phyloP scores from a whole-genome alignment of 495 filamentous ascomycete species.

The Penicillium longicatenatum region DNA sequence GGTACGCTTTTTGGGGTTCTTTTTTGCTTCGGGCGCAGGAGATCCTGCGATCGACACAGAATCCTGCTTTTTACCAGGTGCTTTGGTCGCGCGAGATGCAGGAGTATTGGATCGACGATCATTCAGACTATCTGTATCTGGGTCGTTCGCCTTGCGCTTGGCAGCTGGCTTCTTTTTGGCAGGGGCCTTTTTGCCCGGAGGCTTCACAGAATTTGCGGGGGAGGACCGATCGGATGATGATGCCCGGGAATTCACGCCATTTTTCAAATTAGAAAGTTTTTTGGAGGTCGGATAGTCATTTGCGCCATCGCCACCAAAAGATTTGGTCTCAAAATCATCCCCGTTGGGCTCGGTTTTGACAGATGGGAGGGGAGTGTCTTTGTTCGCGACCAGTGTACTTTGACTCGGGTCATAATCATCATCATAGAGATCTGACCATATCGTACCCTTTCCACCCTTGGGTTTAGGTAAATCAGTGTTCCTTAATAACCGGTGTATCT shows the following conservation, averaged over 20 bases:
- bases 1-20: slow-evolving; percentile 27
- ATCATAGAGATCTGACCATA: slow-evolving; percentile 44
- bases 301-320: slow-evolving; percentile 32
- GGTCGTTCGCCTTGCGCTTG: slow-evolving; percentile 56
- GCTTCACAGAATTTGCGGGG: slow-evolving; percentile 32
- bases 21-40: slow-evolving; percentile 44
- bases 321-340: slow-evolving; percentile 30
- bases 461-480: slow-evolving; percentile 21
- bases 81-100: slow-evolving; percentile 52
- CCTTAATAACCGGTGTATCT: slow-evolving; percentile 37
- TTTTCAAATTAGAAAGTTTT: slow-evolving; percentile 43
- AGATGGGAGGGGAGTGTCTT: slow-evolving; percentile 24
- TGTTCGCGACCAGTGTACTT: slow-evolving; percentile 12
- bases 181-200: slow-evolving; percentile 52
- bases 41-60: slow-evolving; percentile 42
- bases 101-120: slow-evolving; percentile 49
- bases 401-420: slow-evolving; percentile 17
- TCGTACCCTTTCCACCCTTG: slow-evolving; percentile 8
- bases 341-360: slow-evolving; percentile 42
- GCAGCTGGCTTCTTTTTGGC: slow-evolving; percentile 50
- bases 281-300: slow-evolving; percentile 45
- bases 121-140: slow-evolving; percentile 48
- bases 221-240: slow-evolving; percentile 31
- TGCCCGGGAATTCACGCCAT: slow-evolving; percentile 29
- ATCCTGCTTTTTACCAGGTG: slow-evolving; percentile 45